Evolutionary conservation across 2,329 filamentous ascomycete genomes (phyloP).

Genomic region (Incumbomyces lentus): DNA sequence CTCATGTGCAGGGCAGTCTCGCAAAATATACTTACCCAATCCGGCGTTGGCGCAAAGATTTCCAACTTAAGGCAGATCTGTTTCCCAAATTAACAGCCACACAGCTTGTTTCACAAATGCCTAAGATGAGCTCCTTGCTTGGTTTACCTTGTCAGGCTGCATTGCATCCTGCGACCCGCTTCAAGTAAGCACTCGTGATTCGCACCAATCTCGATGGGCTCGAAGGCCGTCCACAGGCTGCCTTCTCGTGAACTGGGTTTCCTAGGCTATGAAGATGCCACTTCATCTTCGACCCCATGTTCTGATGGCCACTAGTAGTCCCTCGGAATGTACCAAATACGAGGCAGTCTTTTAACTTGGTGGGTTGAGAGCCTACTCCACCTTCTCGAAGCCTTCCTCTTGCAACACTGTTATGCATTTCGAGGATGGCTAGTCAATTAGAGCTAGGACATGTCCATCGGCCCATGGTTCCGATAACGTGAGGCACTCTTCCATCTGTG

Average conservation of each 20-base stretch:
- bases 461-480: background rate
- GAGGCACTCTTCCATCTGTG: too few relatives aligned
- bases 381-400: slow-evolving; percentile 1
- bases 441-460: background rate
- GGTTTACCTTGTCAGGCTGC: slow-evolving; percentile 4
- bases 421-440: background rate
- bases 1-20: too few relatives aligned
- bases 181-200: background rate
- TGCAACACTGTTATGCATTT: background rate
- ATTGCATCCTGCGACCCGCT: background rate
- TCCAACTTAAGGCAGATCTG: too few relatives aligned
- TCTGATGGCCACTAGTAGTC: too few relatives aligned
- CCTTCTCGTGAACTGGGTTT: background rate
- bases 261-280: background rate
- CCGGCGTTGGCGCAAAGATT: too few relatives aligned
- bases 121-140: background rate
- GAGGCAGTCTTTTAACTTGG: background rate
- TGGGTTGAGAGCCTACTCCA: background rate
- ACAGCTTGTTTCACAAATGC: background rate
- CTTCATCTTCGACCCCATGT: background rate
- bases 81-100: too few relatives aligned
- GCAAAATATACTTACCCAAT: too few relatives aligned
- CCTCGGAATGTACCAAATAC: background rate
- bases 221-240: background rate
- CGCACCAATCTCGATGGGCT: background rate